Evolutionary conservation across 176 grass and related monocot genomes (phyloP), one percentile per base, ranked within the genome.

Genomic region (Saccharum officinarum): DNA sequence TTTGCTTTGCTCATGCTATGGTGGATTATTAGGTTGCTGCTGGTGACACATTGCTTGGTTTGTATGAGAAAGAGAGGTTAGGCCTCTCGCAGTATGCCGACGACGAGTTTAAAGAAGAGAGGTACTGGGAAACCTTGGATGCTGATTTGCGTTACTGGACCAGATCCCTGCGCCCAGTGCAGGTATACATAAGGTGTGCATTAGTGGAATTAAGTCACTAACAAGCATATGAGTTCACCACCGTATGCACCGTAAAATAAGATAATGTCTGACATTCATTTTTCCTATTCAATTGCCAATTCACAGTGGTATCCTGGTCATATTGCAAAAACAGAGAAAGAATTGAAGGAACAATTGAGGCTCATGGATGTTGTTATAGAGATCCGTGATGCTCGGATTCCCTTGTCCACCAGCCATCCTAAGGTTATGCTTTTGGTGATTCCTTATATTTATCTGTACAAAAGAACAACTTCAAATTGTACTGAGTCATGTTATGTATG

Each of bases 341-440:
- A 96, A 73, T 65, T 98, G n/a, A 95, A 94, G 84, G 88, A 94
- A 30, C 93, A 98, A 71, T 37, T 98, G 62, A 98, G 92, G 74
- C 88, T 98, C 67, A 96, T 98, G 91, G 97, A 98, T 89, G 97
- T 98, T 88, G 97, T 98, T 46, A 92, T 98, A 85, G 97, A 98
- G 66, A 92, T 98, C 76, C 89, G 92, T 45, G 97, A 98, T 87
- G 97, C 93, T 15, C 80, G 97, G 69, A 98, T 98, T 84, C 97
- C 97, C 28, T 87, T 98, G 86, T 90, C 93, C 9, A 98, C 97
- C 16, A 96, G 81, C 68, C 97, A 98, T 92, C 97, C 97, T 75
- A 89, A 95, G 97, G 97, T 90, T 65, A 86, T 69, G 34, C 16
- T 73, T 67, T 76, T 68, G 61, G 36, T 71, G 25, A 78, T 85